Percentiles rank a stretch among this genome's conserved stretches.
Conservation (phyloP, 805 yeast species). For the Saturnispora dispora region DNA sequence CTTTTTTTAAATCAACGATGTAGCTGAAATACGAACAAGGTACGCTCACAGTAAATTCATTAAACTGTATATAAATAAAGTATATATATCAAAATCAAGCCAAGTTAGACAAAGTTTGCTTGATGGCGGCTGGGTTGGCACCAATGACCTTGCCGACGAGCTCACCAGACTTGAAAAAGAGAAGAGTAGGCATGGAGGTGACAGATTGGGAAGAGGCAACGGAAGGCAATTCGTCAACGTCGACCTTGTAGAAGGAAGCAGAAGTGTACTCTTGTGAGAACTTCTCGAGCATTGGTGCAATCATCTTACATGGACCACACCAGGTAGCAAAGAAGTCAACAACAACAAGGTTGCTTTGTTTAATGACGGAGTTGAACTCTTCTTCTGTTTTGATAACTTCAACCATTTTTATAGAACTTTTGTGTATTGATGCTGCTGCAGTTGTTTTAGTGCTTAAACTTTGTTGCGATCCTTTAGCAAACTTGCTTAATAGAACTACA, state of each 20-base stretch:
- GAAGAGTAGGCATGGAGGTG: conserved; percentile 50
- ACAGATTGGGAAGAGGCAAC: conserved; percentile 61
- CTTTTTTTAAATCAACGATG: too few species aligned
- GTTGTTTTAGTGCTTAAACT: background rate
- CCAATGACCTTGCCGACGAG: conserved; percentile 76
- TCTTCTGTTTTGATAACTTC: conserved; percentile 32
- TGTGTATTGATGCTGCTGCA: background rate
- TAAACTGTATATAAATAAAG: background rate
- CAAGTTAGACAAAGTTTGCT: conserved; percentile 39
- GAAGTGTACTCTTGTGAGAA: conserved; percentile 57
- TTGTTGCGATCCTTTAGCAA: conserved; percentile 10
- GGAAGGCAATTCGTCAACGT: conserved; percentile 75
- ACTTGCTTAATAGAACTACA: conserved; percentile 20
- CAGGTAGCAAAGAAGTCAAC: conserved; percentile 95
- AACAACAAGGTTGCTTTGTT: conserved; percentile 61
- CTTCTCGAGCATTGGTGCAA: conserved; percentile 87
- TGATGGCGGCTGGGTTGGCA: conserved; percentile 80
- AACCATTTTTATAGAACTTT: conserved; percentile 36
- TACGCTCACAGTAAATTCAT: background rate
- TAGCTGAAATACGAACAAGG: too few species aligned
- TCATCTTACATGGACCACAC: conserved; percentile 99
- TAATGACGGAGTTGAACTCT: conserved; percentile 62
- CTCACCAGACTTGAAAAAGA: conserved; percentile 78
- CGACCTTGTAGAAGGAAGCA: conserved; percentile 80
- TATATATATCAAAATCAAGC: conserved; percentile 17